These are phyloP conservation scores for Lindgomyces ingoldianus DNA, from an alignment of 495 filamentous ascomycete species.

Conservation along the genomic window DNA sequence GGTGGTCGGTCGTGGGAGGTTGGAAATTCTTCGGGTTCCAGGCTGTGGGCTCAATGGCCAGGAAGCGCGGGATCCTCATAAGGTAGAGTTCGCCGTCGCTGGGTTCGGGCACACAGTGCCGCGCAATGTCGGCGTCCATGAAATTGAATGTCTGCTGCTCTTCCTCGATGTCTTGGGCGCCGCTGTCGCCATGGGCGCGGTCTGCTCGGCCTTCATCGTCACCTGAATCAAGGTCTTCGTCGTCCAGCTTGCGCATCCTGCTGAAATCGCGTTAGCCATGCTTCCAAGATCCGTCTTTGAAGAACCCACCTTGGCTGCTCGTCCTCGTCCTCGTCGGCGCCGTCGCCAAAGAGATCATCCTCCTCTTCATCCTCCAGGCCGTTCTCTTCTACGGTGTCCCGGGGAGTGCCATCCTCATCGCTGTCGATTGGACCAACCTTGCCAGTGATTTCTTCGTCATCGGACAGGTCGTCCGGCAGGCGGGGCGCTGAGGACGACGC, in stretches of 20 bases:
- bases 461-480: constrained; percentile 35
- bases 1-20: constrained; percentile 59
- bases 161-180: constrained; percentile 31
- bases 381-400: constrained; percentile 29
- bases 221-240: constrained; percentile 80
- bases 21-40: constrained; percentile 75
- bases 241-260: constrained; percentile 60
- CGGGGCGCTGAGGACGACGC: constrained; percentile 29
- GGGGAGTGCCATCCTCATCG: constrained; percentile 27
- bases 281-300: constrained; percentile 36
- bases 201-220: constrained; percentile 65
- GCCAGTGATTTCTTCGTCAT: constrained; percentile 31
- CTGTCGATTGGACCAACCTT: constrained; percentile 27
- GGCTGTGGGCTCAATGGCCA: constrained; percentile 71
- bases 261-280: constrained; percentile 39
- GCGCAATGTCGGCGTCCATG: constrained; percentile 43
- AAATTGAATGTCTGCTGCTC: constrained; percentile 36
- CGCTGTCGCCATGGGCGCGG: constrained; percentile 39
- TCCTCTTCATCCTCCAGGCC: constrained; percentile 34
- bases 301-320: constrained; percentile 42
- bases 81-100: constrained; percentile 65
- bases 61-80: constrained; percentile 75
- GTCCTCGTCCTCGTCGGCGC: constrained; percentile 45
- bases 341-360: constrained; percentile 47
- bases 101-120: constrained; percentile 67